Evolutionary conservation across 768 basidiomycete species (phyloP).

Genomic region (Boletus sensibilis): DNA sequence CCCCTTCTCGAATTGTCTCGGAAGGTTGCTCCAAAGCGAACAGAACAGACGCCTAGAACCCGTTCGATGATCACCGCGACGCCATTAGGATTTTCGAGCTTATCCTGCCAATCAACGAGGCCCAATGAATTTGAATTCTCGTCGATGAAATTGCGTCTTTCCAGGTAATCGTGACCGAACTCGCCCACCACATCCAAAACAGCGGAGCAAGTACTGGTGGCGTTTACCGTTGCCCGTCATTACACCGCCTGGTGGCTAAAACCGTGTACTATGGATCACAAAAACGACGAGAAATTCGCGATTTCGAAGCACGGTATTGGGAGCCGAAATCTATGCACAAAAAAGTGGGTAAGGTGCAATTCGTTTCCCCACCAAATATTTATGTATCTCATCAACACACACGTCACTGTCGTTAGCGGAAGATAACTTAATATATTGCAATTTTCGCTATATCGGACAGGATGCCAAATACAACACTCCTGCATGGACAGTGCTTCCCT

Average conservation of each 20-base stretch:
- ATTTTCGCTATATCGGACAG: background rate
- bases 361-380: background rate
- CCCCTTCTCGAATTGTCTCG: background rate
- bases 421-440: background rate
- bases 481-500: background rate
- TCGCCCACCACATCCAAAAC: background rate
- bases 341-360: background rate
- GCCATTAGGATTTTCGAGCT: background rate
- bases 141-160: background rate
- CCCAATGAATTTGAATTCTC: background rate
- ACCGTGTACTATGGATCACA: background rate
- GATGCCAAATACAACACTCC: background rate
- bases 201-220: background rate
- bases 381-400: background rate
- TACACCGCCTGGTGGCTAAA: background rate
- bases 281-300: background rate
- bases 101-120: conserved; percentile 7
- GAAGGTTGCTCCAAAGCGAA: background rate
- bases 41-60: background rate
- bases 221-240: background rate
- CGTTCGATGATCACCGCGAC: conserved; percentile 3
- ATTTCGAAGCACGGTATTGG: background rate
- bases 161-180: background rate
- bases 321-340: background rate
- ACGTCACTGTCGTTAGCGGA: background rate